Conservation (phyloP, 2,329 filamentous ascomycete species). For the Aspergillus calidoustus region DNA sequence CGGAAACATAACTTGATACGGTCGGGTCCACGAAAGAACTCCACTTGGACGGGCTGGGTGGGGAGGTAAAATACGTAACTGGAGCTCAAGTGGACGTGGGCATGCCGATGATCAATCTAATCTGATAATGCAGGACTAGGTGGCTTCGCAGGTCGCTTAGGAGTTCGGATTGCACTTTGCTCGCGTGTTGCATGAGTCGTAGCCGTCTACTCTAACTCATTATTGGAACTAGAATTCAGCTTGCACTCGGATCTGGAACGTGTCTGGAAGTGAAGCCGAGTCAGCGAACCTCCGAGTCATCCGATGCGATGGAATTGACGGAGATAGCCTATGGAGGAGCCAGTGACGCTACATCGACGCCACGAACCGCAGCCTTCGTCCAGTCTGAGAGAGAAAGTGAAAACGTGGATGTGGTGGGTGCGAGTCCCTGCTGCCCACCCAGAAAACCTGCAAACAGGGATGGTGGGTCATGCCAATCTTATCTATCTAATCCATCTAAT, state of each 20-base stretch:
- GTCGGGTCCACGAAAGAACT: not conserved
- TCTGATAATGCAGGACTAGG: not conserved
- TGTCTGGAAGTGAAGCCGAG: not conserved
- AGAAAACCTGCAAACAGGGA: not conserved
- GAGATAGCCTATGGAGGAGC: not conserved
- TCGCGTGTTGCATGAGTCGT: not conserved
- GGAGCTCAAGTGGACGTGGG: not conserved
- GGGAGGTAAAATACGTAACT: not conserved
- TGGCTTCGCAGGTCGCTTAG: not conserved
- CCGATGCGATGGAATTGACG: not conserved
- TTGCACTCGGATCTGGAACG: not conserved
- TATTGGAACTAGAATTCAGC: not conserved
- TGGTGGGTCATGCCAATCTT: not conserved
- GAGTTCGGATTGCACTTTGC: not conserved
- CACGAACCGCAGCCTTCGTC: not conserved
- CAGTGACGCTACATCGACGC: not conserved
- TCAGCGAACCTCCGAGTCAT: not conserved
- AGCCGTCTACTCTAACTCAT: not conserved
- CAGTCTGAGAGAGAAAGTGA: not conserved
- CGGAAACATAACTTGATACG: not conserved
- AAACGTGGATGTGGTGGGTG: not conserved
- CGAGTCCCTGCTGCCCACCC: not conserved
- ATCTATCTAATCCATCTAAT: not conserved
- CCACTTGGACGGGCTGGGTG: not conserved
- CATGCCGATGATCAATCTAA: not conserved